Evolutionary conservation across 768 basidiomycete species (phyloP).

Genomic region (Rhizopogon sp.): DNA sequence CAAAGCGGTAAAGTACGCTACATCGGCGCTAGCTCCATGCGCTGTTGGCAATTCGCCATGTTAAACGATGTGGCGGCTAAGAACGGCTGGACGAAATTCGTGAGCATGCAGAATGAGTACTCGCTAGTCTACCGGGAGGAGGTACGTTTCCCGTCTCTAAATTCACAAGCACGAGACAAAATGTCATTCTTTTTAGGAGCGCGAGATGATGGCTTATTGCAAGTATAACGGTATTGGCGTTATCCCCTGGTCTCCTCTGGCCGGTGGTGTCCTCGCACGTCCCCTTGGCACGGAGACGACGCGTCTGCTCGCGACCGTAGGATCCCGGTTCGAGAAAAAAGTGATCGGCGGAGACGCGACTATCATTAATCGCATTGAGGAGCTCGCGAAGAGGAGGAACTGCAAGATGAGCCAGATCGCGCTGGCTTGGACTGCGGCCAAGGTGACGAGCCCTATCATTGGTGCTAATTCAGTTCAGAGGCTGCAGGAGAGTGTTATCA

Average conservation of each 20-base stretch:
- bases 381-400: too few species aligned
- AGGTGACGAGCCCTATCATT: constrained; percentile 41
- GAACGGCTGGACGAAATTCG: constrained; percentile 47
- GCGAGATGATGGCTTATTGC: constrained; percentile 41
- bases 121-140: too few species aligned
- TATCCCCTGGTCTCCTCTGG: constrained; percentile 48
- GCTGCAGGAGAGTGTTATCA: constrained; percentile 24
- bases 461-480: constrained; percentile 30
- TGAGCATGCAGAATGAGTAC: constrained; percentile 43
- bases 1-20: constrained; percentile 45
- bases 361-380: constrained; percentile 20
- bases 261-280: constrained; percentile 33
- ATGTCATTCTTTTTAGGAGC: constrained; percentile 28
- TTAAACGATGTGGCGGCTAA: constrained; percentile 40
- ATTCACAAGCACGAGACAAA: too few species aligned
- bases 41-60: constrained; percentile 18
- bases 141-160: too few species aligned
- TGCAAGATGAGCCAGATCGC: too few species aligned
- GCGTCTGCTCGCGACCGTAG: constrained; percentile 11
- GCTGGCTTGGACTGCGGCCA: constrained; percentile 14
- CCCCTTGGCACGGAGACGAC: constrained; percentile 25
- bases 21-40: constrained; percentile 38
- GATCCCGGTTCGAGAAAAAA: constrained; percentile 19
- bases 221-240: constrained; percentile 45
- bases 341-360: constrained; percentile 24